These are phyloP conservation scores for Cercospora sojina DNA, from an alignment of 2,329 filamentous ascomycete species.

Conservation along the genomic window DNA sequence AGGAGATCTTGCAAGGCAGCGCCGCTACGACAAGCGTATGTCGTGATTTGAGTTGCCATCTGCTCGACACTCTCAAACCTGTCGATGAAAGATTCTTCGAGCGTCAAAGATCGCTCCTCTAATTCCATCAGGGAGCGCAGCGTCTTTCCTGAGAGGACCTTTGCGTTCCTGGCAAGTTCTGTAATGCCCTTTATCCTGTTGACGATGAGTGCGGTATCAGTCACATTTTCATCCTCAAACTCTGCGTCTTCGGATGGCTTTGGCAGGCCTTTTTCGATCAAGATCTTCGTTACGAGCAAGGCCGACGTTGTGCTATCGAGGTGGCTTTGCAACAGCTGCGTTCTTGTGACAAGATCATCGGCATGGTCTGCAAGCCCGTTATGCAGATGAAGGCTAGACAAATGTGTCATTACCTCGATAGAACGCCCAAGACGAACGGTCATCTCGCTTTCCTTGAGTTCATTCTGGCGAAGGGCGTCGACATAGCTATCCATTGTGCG, in stretches of 20 bases:
- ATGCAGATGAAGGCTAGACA: slow-evolving; percentile 76
- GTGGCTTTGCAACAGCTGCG: slow-evolving; percentile 73
- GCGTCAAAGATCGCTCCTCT: slow-evolving; percentile 69
- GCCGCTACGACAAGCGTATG: slow-evolving; percentile 66
- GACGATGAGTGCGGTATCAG: slow-evolving; percentile 58
- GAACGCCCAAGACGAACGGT: slow-evolving; percentile 76
- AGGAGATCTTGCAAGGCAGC: slow-evolving; percentile 64
- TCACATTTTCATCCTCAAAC: slow-evolving; percentile 60
- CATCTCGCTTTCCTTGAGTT: slow-evolving; percentile 80
- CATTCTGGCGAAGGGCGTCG: slow-evolving; percentile 77
- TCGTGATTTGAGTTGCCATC: slow-evolving; percentile 63
- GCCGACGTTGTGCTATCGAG: slow-evolving; percentile 73
- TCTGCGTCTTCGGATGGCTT: slow-evolving; percentile 47
- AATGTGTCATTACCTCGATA: slow-evolving; percentile 81
- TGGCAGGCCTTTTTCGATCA: slow-evolving; percentile 67
- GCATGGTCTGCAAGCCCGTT: slow-evolving; percentile 70
- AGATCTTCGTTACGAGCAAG: slow-evolving; percentile 61
- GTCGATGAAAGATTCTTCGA: slow-evolving; percentile 65
- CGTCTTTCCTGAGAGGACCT: slow-evolving; percentile 78
- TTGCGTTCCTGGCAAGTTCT: slow-evolving; percentile 74
- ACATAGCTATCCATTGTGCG: slow-evolving; percentile 85
- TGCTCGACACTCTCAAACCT: slow-evolving; percentile 69
- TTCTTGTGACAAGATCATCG: slow-evolving; percentile 75
- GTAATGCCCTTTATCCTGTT: slow-evolving; percentile 71
- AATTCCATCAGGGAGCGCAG: slow-evolving; percentile 75